Percentiles rank a stretch among this genome's conserved stretches.
These are phyloP conservation scores for Athelia psychrophila DNA, from an alignment of 1,284 basidiomycete genomes.

Conservation along the genomic window DNA sequence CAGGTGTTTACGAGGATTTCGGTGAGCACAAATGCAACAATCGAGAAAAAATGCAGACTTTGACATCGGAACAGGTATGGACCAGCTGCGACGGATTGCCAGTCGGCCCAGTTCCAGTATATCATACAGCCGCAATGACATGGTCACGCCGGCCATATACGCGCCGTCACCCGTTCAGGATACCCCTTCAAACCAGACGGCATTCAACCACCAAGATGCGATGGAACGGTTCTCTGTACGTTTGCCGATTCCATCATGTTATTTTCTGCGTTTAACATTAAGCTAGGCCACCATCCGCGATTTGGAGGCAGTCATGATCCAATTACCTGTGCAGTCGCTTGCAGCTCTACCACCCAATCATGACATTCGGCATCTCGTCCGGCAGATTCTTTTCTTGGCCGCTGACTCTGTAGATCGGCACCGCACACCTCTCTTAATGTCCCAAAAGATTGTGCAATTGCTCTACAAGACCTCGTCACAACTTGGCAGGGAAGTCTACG, in stretches of 20 bases:
- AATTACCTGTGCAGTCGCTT: conserved; percentile 66
- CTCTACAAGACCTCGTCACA: conserved; percentile 84
- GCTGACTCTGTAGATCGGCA: conserved; percentile 77
- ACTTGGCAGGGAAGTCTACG: conserved; percentile 89
- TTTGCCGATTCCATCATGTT: conserved; percentile 13
- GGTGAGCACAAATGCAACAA: conserved; percentile 39
- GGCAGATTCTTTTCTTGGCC: conserved; percentile 79
- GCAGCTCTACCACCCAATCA: conserved; percentile 76
- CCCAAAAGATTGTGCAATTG: conserved; percentile 90
- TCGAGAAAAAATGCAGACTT: not conserved
- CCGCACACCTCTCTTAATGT: conserved; percentile 87
- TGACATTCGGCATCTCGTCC: conserved; percentile 82
- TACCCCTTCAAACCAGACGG: conserved; percentile 29
- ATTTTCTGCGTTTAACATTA: conserved; percentile 4
- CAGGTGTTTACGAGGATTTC: conserved; percentile 96
- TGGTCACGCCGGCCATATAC: conserved; percentile 41
- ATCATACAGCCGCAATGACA: conserved; percentile 47
- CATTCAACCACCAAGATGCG: conserved; percentile 62
- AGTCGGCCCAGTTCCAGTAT: conserved; percentile 68
- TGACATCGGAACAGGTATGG: conserved; percentile 34
- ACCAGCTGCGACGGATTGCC: conserved; percentile 47
- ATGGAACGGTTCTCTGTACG: conserved; percentile 76
- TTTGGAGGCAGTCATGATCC: conserved; percentile 74
- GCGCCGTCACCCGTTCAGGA: conserved; percentile 52
- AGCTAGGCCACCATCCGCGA: conserved; percentile 67